Percentiles rank a stretch among this genome's conserved stretches.
Evolutionary conservation across 805 yeast genomes (phyloP).

Genomic region (Kodamaea hsintzibuensis): DNA sequence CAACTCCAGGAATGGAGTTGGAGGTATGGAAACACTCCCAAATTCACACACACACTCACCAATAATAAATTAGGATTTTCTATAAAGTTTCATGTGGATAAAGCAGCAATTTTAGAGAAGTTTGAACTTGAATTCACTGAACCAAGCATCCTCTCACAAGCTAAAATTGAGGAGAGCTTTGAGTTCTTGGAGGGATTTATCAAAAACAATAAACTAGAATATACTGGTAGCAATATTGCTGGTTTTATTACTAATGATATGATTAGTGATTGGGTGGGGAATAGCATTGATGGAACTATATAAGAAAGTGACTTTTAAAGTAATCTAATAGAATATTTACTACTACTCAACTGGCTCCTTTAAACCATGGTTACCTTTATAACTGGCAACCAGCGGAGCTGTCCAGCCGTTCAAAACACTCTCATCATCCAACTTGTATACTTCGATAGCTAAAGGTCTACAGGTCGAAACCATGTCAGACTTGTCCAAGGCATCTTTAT

Average conservation of each 20-base stretch:
- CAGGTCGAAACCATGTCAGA: slow-evolving; percentile 53
- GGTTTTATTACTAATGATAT: slow-evolving; percentile 46
- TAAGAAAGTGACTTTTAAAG: too few relatives aligned
- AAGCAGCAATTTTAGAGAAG: slow-evolving; percentile 30
- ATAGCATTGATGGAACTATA: slow-evolving; percentile 45
- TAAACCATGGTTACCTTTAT: slow-evolving; percentile 57
- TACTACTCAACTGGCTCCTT: slow-evolving; percentile 13
- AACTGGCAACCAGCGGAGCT: slow-evolving; percentile 33
- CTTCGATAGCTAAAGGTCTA: slow-evolving; percentile 53
- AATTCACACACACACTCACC: slow-evolving; percentile 55
- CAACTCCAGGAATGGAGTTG: slow-evolving; percentile 65
- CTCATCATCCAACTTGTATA: slow-evolving; percentile 51
- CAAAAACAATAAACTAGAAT: slow-evolving; percentile 18
- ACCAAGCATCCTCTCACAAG: background rate
- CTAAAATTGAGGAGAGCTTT: slow-evolving; percentile 27
- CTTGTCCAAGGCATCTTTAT: slow-evolving; percentile 41
- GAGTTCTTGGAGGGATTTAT: slow-evolving; percentile 32
- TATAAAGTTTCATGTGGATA: slow-evolving; percentile 49
- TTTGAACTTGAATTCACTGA: slow-evolving; percentile 7
- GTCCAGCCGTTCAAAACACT: slow-evolving; percentile 51
- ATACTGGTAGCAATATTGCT: slow-evolving; percentile 45
- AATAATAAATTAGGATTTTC: slow-evolving; percentile 31
- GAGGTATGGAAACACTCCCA: slow-evolving; percentile 77
- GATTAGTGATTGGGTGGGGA: slow-evolving; percentile 48
- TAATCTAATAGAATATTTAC: too few relatives aligned